These are phyloP conservation scores for Wickerhamomyces subpelliculosus DNA, from an alignment of 805 yeast species.

Conservation along the genomic window DNA sequence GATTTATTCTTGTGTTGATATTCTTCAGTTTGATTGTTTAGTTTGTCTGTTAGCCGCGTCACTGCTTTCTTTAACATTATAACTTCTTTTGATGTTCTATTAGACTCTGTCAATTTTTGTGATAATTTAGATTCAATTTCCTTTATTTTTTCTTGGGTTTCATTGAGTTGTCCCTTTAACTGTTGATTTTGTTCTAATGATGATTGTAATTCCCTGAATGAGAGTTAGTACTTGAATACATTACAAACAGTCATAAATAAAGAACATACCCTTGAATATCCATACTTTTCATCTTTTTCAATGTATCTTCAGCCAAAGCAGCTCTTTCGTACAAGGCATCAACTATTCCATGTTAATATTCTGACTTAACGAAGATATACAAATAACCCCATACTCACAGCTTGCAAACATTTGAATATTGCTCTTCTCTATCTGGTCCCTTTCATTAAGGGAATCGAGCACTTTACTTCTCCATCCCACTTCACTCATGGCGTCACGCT, in stretches of 20 bases:
- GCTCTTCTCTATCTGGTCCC: slow-evolving; percentile 12
- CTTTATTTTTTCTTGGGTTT: slow-evolving; percentile 1
- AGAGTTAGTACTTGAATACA: too few relatives aligned
- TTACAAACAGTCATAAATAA: too few relatives aligned
- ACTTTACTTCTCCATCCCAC: slow-evolving; percentile 8
- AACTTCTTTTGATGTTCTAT: slow-evolving; percentile 15
- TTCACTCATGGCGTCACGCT: neutral
- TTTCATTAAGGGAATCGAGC: slow-evolving; percentile 3
- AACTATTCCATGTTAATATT: slow-evolving; percentile 5
- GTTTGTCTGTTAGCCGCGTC: slow-evolving; percentile 21
- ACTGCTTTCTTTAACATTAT: slow-evolving; percentile 21
- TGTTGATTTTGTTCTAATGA: too few relatives aligned
- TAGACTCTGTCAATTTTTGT: slow-evolving; percentile 3
- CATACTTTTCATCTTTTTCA: slow-evolving; percentile 1
- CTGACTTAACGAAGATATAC: neutral
- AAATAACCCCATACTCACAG: slow-evolving; percentile 4
- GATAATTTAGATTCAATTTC: neutral
- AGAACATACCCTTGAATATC: slow-evolving; percentile 9
- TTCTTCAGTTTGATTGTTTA: slow-evolving; percentile 20
- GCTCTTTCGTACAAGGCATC: slow-evolving; percentile 8
- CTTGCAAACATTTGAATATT: slow-evolving; percentile 2
- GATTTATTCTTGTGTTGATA: slow-evolving; percentile 42
- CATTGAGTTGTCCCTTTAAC: too few relatives aligned
- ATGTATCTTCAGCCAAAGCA: slow-evolving; percentile 8
- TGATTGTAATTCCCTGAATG: too few relatives aligned